Evolutionary conservation across 352 stramenopile genomes (phyloP), one percentile per base, ranked within the genome.

Genomic region (Plasmopara halstedii): DNA sequence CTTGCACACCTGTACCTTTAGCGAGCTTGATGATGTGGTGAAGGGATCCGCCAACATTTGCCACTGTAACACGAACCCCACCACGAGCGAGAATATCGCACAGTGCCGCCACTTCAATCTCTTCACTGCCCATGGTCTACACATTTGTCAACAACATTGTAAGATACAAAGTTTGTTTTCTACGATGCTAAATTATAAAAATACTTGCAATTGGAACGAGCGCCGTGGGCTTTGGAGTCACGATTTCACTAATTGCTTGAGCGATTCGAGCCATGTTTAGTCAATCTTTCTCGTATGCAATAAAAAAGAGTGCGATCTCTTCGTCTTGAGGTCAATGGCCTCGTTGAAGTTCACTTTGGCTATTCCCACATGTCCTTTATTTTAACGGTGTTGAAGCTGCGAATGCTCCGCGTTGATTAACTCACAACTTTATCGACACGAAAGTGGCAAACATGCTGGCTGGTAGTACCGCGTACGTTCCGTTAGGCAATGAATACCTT

Each of bases 11-110:
- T 2, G 73, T 73, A 22, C 73, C 77, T 7, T 77, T 60, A 15
- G 56, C 53, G 17, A 86, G 50, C 45, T 67, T 77, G 25, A 88
- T 70, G 23, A 88, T 46, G 38, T 73, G 70, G 44, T 78, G 53
- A 21, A 67, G 57, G 23, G 75, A 55, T n/a, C 60, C 50, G n/a
- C 50, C 61, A 11, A 84, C 64, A 21, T 60, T 64, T 2, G 71
- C 77, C 29, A 88, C 47, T 32, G 72, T 86, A 45, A 88, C 73
- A 26, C 70, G 73, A 21, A 85, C 70, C 17, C 77, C 73, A 15
- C 67, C 77, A 9, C 69, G 72, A 31, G 72, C 58, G 33, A 88
- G 45, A 33, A 88, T 56, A 20, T 64, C 62, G 15, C 56, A 65
- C 3, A 88, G 50, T 35, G 52, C 67, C 11, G 58, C 73, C 34